A percentile compares a stretch with the other conserved stretches of the same genome.
phyloP scores from a whole-genome alignment of 2,329 filamentous ascomycete genomes.

The Achaetomium macrosporum region DNA sequence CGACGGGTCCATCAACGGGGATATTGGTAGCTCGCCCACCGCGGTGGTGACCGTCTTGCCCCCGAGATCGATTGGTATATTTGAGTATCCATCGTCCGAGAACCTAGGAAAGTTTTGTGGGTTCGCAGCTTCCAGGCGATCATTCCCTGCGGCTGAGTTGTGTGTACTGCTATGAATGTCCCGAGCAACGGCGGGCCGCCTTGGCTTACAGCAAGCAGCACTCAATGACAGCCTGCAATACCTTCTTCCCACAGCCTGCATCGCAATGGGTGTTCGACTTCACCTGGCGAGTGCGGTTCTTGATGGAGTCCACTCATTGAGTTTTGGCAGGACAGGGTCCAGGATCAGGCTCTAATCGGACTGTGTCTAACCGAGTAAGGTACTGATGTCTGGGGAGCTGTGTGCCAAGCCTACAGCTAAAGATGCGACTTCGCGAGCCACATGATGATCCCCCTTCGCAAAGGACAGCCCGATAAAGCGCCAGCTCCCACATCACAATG shows the following conservation, averaged over 20 bases:
- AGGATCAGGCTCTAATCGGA: not conserved
- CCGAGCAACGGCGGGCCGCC: not conserved
- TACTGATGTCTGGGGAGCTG: too few species aligned
- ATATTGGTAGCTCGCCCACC: slow-evolving; percentile 44
- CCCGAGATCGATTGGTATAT: slow-evolving; percentile 31
- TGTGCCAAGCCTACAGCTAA: too few species aligned
- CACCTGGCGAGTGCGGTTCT: not conserved
- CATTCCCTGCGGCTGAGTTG: not conserved
- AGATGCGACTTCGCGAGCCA: not conserved
- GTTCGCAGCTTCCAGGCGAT: not conserved
- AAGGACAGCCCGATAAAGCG: not conserved
- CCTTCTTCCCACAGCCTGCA: not conserved
- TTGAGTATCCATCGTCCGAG: slow-evolving; percentile 1
- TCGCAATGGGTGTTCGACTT: not conserved
- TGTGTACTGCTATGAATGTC: not conserved
- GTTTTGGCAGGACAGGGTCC: not conserved
- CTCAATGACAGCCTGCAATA: not conserved
- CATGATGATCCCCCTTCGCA: not conserved
- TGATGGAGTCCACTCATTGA: not conserved
- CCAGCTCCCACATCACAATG: slow-evolving; percentile 25
- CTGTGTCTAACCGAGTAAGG: not conserved
- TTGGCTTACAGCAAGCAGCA: not conserved
- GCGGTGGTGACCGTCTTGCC: slow-evolving; percentile 42
- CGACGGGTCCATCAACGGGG: slow-evolving; percentile 47
- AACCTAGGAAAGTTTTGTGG: not conserved